Evolutionary conservation across 805 yeast species (phyloP).

Genomic region (Saturnispora gosingensis): DNA sequence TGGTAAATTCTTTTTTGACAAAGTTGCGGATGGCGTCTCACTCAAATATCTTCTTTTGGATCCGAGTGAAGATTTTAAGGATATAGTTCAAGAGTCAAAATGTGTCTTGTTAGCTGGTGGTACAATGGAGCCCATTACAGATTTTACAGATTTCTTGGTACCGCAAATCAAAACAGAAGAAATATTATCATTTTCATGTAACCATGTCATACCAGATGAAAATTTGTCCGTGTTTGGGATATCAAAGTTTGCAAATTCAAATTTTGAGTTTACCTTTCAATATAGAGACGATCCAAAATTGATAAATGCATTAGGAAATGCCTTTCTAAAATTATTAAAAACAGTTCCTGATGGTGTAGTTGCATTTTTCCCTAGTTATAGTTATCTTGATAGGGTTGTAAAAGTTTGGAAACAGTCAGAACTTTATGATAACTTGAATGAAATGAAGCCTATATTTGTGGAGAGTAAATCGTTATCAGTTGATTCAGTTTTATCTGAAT

Average conservation of each 20-base stretch:
- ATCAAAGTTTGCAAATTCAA: slow-evolving; percentile 15
- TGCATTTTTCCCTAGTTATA: slow-evolving; percentile 78
- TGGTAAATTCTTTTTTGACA: slow-evolving; percentile 65
- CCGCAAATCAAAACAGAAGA: slow-evolving; percentile 40
- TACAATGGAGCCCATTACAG: slow-evolving; percentile 85
- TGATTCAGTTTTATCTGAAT: slow-evolving; percentile 40
- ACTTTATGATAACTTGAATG: slow-evolving; percentile 28
- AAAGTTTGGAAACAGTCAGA: slow-evolving; percentile 40
- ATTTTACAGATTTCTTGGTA: slow-evolving; percentile 55
- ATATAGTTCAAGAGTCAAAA: slow-evolving; percentile 52
- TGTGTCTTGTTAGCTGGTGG: slow-evolving; percentile 88
- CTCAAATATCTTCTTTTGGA: slow-evolving; percentile 70
- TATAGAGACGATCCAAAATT: slow-evolving; percentile 41
- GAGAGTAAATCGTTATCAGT: slow-evolving; percentile 45
- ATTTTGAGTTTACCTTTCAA: slow-evolving; percentile 61
- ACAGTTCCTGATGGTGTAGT: slow-evolving; percentile 69
- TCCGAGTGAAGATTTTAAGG: slow-evolving; percentile 62
- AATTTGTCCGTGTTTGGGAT: slow-evolving; percentile 58
- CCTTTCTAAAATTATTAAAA: slow-evolving; percentile 34
- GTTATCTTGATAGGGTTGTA: slow-evolving; percentile 47
- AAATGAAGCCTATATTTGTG: slow-evolving; percentile 39
- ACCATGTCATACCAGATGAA: slow-evolving; percentile 69
- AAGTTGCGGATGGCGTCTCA: slow-evolving; percentile 21
- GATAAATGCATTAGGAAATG: slow-evolving; percentile 42
- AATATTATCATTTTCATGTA: slow-evolving; percentile 58